phyloP scores from a whole-genome alignment of 148 eudicot species.

The Rhododendron vialii region DNA sequence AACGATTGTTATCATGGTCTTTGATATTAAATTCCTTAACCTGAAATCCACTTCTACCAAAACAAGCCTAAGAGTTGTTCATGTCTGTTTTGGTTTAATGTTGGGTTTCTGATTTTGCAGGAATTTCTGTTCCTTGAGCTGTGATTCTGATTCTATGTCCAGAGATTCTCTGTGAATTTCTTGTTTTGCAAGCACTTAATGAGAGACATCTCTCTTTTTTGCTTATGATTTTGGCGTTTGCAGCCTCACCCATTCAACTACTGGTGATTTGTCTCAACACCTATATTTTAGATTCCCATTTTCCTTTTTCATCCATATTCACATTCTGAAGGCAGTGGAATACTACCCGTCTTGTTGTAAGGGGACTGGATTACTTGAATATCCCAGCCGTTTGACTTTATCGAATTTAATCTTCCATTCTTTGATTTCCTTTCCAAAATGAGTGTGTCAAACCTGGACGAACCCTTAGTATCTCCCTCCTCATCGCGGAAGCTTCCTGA shows the following conservation, averaged over 20 bases:
- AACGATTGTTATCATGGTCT: not conserved
- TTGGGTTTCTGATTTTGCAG: slow-evolving; percentile 6
- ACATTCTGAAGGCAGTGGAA: not conserved
- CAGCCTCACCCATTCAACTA: not conserved
- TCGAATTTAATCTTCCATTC: not conserved
- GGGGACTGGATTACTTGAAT: not conserved
- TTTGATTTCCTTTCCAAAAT: slow-evolving; percentile 12
- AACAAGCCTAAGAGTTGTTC: not conserved
- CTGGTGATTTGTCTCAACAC: not conserved
- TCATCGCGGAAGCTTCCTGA: slow-evolving; percentile 43
- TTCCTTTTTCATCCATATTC: not conserved
- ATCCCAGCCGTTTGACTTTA: not conserved
- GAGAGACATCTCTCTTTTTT: not conserved
- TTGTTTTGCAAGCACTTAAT: not conserved
- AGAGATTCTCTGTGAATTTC: not conserved
- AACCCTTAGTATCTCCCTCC: slow-evolving; percentile 25
- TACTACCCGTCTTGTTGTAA: not conserved
- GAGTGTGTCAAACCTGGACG: slow-evolving; percentile 27
- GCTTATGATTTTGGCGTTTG: not conserved
- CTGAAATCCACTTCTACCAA: not conserved
- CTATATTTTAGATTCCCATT: not conserved
- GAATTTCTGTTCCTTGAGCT: slow-evolving; percentile 12
- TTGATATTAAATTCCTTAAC: not conserved
- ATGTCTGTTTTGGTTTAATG: not conserved
- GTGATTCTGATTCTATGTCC: not conserved